Conservation (phyloP, 805 yeast genomes). For the Pichia ethanolica region DNA sequence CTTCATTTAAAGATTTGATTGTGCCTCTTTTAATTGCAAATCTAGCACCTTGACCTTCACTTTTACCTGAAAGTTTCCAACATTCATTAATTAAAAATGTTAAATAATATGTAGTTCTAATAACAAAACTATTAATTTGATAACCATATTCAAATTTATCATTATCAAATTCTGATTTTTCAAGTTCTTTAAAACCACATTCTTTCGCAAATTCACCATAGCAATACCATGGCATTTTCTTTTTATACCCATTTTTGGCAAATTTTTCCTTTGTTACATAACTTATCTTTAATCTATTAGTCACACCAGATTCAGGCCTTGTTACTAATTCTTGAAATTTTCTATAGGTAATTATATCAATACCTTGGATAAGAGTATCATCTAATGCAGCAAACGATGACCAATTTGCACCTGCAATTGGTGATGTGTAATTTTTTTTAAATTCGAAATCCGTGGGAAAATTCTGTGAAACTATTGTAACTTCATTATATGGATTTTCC, state of each 20-base stretch:
- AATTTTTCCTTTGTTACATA: slow-evolving; percentile 17
- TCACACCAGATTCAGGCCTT: slow-evolving; percentile 46
- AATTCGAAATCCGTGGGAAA: slow-evolving; percentile 52
- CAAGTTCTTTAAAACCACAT: slow-evolving; percentile 29
- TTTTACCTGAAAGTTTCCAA: slow-evolving; percentile 11
- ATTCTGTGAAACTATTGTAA: slow-evolving; percentile 36
- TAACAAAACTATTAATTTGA: slow-evolving; percentile 33
- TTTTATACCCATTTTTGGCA: slow-evolving; percentile 9
- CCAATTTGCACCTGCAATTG: slow-evolving; percentile 73
- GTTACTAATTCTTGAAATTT: slow-evolving; percentile 39
- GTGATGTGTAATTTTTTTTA: slow-evolving; percentile 45
- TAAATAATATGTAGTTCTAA: slow-evolving; percentile 24
- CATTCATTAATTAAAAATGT: slow-evolving; percentile 27
- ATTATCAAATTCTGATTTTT: slow-evolving; percentile 30
- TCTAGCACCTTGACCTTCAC: slow-evolving; percentile 29
- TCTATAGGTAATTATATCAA: slow-evolving; percentile 43
- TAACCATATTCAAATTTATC: slow-evolving; percentile 33
- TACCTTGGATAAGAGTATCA: slow-evolving; percentile 22
- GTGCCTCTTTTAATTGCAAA: slow-evolving; percentile 39
- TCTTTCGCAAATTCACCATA: slow-evolving; percentile 17
- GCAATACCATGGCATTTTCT: slow-evolving; percentile 41
- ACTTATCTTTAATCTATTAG: slow-evolving; percentile 16
- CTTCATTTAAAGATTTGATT: slow-evolving; percentile 40
- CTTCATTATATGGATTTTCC: slow-evolving; percentile 30
- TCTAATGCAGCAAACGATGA: slow-evolving; percentile 47